Base-by-base conservation (phyloP, 2,329 filamentous ascomycete species). In the Paecilomyces variotii region DNA sequence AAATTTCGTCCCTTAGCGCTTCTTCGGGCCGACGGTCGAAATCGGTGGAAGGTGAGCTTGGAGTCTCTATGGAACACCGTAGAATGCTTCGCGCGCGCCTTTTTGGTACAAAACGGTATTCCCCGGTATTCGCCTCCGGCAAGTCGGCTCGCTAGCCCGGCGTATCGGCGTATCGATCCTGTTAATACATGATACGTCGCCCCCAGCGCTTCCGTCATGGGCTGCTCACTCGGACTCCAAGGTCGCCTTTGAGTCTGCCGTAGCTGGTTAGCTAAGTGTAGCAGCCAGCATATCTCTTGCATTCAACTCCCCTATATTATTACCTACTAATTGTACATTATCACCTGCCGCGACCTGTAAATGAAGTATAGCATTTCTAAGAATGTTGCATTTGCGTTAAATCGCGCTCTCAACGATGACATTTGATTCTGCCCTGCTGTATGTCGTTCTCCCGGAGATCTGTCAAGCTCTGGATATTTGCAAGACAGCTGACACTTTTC, bases 391-490 rank as follows among this genome's bases (percentile, higher is more conserved):
- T 65, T 64, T 62, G 65, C 64, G 61, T 61, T 70, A 64, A 65
- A 58, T 25, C 51, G 24, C 34, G 51, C 54, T 64, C 54, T 58
- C 66, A 70, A 76, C 60, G 65, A 77, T 76, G 74, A 75, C 74
- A 64, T 72, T 72, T 63, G 74, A 77, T 67, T 70, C 72, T 63
- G 66, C 70, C 60, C 64, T 75, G 60, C 67, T 71, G 70, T 76
- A 56, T 63, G 72, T 71, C 57, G 51, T 11, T 32, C 50, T 52
- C 30, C 51, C 35, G 27, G n/a, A 11, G 3, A 27, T 57, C 56
- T 32, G 57, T 54, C 59, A 28, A 59, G 52, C 57, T 61, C 39
- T 53, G 59, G 58, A 57, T 51, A 51, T 35, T 32, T 54, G 54
- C 56, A 27, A 56, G 39, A 45, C 64, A 57, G 57, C 61, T 65